phyloP scores from a whole-genome alignment of 2,329 filamentous ascomycete species.

The Tolypocladium amazonense region DNA sequence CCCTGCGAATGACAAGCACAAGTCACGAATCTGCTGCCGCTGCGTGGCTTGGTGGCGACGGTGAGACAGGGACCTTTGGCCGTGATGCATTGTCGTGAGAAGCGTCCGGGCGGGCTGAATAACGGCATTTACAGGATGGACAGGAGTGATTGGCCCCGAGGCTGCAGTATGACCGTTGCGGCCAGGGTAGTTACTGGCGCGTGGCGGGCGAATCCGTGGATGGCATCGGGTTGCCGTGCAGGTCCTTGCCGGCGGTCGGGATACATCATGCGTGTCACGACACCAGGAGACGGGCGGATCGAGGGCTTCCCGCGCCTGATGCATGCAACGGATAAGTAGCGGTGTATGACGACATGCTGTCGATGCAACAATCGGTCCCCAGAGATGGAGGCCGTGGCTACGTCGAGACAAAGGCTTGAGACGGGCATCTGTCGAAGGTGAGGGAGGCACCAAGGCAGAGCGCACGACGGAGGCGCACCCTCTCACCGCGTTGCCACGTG shows the following conservation, averaged over 20 bases:
- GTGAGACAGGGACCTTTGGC: not conserved
- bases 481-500: not conserved
- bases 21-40: not conserved
- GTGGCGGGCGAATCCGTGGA: not conserved
- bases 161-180: not conserved
- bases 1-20: not conserved
- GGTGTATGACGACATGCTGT: not conserved
- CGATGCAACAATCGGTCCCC: not conserved
- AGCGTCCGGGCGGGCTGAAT: not conserved
- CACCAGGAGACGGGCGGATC: not conserved
- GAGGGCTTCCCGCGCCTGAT: not conserved
- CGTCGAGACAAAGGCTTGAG: not conserved
- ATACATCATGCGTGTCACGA: not conserved
- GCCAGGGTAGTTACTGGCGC: not conserved
- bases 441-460: not conserved
- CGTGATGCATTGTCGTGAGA: not conserved
- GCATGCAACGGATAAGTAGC: not conserved
- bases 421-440: not conserved
- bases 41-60: not conserved
- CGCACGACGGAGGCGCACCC: not conserved
- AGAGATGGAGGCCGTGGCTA: not conserved
- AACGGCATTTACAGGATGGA: not conserved
- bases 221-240: not conserved
- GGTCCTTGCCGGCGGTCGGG: not conserved
- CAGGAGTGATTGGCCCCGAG: not conserved